phyloP scores from a whole-genome alignment of 2,329 filamentous ascomycete genomes.

The Chalaropsis ovoidea region DNA sequence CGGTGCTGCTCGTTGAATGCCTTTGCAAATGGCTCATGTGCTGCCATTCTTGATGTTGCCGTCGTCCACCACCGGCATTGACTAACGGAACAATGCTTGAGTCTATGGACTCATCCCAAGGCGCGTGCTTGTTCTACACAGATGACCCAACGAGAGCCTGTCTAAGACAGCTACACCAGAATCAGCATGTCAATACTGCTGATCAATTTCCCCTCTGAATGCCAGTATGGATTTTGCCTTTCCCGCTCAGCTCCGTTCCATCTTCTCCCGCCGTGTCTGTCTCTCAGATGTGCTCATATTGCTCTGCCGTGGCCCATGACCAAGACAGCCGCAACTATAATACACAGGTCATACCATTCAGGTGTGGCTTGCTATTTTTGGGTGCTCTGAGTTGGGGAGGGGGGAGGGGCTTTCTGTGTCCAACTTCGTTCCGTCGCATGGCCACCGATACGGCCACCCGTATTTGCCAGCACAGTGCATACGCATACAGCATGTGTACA shows the following conservation, averaged over 20 bases:
- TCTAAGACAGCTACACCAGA: slow-evolving; percentile 1
- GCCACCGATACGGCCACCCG: slow-evolving; percentile 1
- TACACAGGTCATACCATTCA: slow-evolving; percentile 1
- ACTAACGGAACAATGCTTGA: too few relatives aligned
- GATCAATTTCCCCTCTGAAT: neutral
- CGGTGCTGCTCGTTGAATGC: too few relatives aligned
- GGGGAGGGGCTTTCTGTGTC: neutral
- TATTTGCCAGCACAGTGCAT: slow-evolving; percentile 13
- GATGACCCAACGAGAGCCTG: neutral
- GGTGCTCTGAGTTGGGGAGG: neutral
- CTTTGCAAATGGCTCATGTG: too few relatives aligned
- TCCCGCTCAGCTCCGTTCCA: neutral
- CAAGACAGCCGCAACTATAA: neutral
- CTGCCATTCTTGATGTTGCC: too few relatives aligned
- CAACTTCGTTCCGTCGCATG: slow-evolving; percentile 11
- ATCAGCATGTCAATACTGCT: neutral
- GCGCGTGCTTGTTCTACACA: neutral
- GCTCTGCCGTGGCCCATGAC: neutral
- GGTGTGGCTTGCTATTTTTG: slow-evolving; percentile 8
- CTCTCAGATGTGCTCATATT: neutral
- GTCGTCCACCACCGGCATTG: too few relatives aligned
- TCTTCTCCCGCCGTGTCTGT: neutral
- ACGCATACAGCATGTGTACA: neutral
- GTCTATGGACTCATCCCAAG: neutral
- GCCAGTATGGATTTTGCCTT: neutral